Evolutionary conservation across 192 early-diverging fungal genomes (phyloP).

Genomic region (Coemansia reversa): DNA sequence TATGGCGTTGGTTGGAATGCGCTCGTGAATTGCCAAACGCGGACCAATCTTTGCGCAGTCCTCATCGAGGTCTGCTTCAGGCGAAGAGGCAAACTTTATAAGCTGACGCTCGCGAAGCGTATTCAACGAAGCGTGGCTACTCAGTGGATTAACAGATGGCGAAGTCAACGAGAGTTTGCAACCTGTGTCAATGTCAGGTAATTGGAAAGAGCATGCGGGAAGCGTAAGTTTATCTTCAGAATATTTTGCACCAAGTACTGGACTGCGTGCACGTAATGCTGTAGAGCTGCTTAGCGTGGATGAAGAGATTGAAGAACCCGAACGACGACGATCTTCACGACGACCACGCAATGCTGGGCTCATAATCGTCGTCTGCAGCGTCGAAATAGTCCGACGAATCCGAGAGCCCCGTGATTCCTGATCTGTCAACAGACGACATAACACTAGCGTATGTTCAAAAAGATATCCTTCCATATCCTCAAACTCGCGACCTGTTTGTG

Average conservation of each 20-base stretch:
- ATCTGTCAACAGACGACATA: conserved; percentile 19
- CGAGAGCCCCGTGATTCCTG: conserved; percentile 12
- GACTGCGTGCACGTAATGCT: conserved; percentile 13
- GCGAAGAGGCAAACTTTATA: conserved; percentile 31
- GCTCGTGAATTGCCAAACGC: conserved; percentile 22
- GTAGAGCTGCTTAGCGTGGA: conserved; percentile 26
- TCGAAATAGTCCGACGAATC: conserved; percentile 46
- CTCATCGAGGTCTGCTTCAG: conserved; percentile 11
- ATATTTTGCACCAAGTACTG: neutral
- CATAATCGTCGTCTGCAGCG: conserved; percentile 32
- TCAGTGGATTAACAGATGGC: conserved; percentile 14
- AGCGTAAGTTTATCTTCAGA: neutral
- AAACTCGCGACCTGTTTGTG: conserved; percentile 15
- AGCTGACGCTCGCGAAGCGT: conserved; percentile 37
- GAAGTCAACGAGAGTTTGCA: conserved; percentile 21
- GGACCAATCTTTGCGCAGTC: conserved; percentile 3
- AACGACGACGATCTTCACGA: conserved; percentile 22
- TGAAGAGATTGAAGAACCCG: conserved; percentile 33
- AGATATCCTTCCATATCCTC: conserved; percentile 34
- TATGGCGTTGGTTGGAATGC: conserved; percentile 20
- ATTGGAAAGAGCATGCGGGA: conserved; percentile 22
- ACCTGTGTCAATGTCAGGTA: conserved; percentile 36
- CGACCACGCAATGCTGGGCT: conserved; percentile 3
- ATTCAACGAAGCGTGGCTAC: conserved; percentile 41
- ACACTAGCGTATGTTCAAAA: conserved; percentile 27